phyloP scores from a whole-genome alignment of 1,284 basidiomycete species.

The Cryptococcus maquisensis region DNA sequence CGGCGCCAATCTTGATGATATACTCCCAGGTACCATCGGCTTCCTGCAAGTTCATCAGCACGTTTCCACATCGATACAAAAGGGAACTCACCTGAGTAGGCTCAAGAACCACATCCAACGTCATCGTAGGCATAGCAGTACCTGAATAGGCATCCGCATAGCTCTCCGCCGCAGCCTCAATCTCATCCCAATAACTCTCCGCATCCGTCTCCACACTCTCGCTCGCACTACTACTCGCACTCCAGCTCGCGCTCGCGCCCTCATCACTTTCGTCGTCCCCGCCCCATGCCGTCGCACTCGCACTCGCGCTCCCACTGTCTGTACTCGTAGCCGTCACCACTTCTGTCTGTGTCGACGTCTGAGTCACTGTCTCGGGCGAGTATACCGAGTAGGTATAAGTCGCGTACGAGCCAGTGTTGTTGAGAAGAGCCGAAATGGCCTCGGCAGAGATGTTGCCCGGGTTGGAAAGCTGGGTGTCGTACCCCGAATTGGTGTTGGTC shows the following conservation, averaged over 20 bases:
- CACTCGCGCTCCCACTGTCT: neutral
- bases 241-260: too few species aligned
- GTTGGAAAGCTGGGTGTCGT: slow-evolving; percentile 29
- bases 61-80: neutral
- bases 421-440: slow-evolving; percentile 28
- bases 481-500: slow-evolving; percentile 16
- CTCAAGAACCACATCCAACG: slow-evolving; percentile 43
- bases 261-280: too few species aligned
- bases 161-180: slow-evolving; percentile 28
- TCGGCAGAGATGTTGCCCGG: slow-evolving; percentile 23
- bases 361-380: slow-evolving; percentile 11
- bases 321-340: slow-evolving; percentile 3
- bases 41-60: slow-evolving; percentile 18
- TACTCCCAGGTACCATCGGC: slow-evolving; percentile 49
- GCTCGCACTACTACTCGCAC: slow-evolving; percentile 1
- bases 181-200: slow-evolving; percentile 16
- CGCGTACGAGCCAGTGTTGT: slow-evolving; percentile 24
- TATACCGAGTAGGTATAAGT: slow-evolving; percentile 42
- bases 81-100: slow-evolving; percentile 41
- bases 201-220: slow-evolving; percentile 1
- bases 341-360: slow-evolving; percentile 4
- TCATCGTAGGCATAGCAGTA: slow-evolving; percentile 41
- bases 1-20: slow-evolving; percentile 41
- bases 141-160: slow-evolving; percentile 36
- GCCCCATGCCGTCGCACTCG: neutral